Conservation (phyloP, 306 rosid genomes). For the Mimosa bimucronata region DNA sequence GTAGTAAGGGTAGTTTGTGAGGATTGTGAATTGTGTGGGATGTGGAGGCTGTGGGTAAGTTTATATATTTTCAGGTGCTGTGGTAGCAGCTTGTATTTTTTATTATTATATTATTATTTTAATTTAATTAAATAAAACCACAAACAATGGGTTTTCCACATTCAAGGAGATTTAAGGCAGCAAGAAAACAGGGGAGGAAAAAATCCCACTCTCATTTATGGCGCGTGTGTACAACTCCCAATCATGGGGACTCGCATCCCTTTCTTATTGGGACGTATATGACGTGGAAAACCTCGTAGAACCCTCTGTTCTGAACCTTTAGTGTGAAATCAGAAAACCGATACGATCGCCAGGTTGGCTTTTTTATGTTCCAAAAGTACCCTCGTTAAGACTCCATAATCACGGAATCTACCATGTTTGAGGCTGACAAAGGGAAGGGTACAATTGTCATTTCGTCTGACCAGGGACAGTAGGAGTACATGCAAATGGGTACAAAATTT, state of each 20-base stretch:
- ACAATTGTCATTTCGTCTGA: neutral
- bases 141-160: constrained; percentile 70
- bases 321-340: neutral
- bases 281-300: constrained; percentile 23
- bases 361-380: neutral
- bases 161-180: constrained; percentile 57
- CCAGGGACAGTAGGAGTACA: constrained; percentile 32
- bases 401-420: neutral
- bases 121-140: constrained; percentile 1
- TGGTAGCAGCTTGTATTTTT: constrained; percentile 54
- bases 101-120: constrained; percentile 30
- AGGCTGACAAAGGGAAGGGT: constrained; percentile 4
- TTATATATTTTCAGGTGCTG: constrained; percentile 44
- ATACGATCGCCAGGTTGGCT: constrained; percentile 14
- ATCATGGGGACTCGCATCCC: constrained; percentile 38
- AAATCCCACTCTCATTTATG: neutral
- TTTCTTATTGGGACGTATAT: constrained; percentile 38
- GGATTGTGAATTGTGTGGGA: neutral
- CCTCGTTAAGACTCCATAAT: neutral
- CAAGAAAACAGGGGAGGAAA: constrained; percentile 1
- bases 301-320: neutral
- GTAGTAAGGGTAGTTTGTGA: neutral
- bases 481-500: constrained; percentile 79
- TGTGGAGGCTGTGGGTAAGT: constrained; percentile 1
- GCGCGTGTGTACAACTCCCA: constrained; percentile 48